These are phyloP conservation scores for Aquilaria sinensis DNA, from an alignment of 345 rosid genomes.

Conservation along the genomic window DNA sequence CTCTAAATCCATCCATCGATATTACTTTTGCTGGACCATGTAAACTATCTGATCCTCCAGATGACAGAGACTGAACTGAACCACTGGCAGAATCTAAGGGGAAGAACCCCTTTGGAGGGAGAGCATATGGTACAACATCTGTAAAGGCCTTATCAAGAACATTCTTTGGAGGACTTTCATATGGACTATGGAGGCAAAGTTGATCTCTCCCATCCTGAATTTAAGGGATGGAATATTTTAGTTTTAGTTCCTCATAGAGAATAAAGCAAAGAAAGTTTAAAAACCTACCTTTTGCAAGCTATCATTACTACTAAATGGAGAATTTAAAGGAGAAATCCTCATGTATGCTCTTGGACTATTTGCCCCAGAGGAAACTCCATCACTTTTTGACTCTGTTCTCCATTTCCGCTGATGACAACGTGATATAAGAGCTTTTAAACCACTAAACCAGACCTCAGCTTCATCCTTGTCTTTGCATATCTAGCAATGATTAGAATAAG, in stretches of 20 bases:
- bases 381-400: constrained; percentile 37
- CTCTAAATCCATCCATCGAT: constrained; percentile 31
- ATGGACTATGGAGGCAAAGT: constrained; percentile 22
- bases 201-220: constrained; percentile 31
- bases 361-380: constrained; percentile 29
- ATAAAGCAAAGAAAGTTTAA: constrained; percentile 9
- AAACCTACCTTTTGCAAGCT: constrained; percentile 30
- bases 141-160: constrained; percentile 52
- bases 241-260: constrained; percentile 5
- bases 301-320: constrained; percentile 34
- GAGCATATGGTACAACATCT: constrained; percentile 45
- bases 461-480: constrained; percentile 76
- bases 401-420: constrained; percentile 28
- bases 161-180: constrained; percentile 21
- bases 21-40: constrained; percentile 18
- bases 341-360: constrained; percentile 27
- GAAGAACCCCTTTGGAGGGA: constrained; percentile 30
- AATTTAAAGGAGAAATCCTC: constrained; percentile 38
- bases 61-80: constrained; percentile 24
- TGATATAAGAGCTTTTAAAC: constrained; percentile 42
- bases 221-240: background rate
- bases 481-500: constrained; percentile 13
- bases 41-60: constrained; percentile 29
- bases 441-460: constrained; percentile 67
- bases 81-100: constrained; percentile 30